A percentile compares a stretch with the other conserved stretches of the same genome.
Conservation (phyloP, 345 rosid genomes). For the Citrus maxima region DNA sequence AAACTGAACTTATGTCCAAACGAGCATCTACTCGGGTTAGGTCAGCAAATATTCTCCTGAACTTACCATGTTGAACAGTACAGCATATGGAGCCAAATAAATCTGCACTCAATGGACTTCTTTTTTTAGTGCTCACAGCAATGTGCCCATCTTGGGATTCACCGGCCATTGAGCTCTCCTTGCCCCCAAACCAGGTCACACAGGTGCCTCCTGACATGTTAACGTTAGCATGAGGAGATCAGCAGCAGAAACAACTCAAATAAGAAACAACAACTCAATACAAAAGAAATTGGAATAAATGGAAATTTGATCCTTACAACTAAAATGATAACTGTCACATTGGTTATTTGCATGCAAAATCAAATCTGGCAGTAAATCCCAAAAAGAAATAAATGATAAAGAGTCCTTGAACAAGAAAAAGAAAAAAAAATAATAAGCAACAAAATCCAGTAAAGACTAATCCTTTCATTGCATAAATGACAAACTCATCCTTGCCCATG, state of each 20-base stretch:
- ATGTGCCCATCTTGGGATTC: slow-evolving; percentile 18
- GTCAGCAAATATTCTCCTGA: slow-evolving; percentile 61
- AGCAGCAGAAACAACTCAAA: not conserved
- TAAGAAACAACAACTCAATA: not conserved
- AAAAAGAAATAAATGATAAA: not conserved
- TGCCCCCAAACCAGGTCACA: slow-evolving; percentile 59
- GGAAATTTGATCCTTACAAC: not conserved
- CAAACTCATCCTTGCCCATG: too few species aligned
- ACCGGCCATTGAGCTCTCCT: slow-evolving; percentile 23
- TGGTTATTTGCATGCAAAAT: not conserved
- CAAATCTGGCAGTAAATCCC: not conserved
- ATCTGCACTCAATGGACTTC: slow-evolving; percentile 60
- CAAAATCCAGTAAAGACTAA: too few species aligned
- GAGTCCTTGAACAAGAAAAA: too few species aligned
- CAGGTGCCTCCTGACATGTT: slow-evolving; percentile 48
- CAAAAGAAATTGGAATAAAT: not conserved
- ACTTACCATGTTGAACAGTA: slow-evolving; percentile 67
- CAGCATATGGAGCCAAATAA: slow-evolving; percentile 75
- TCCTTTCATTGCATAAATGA: too few species aligned
- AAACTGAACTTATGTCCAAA: slow-evolving; percentile 59
- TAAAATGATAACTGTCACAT: not conserved
- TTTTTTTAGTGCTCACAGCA: slow-evolving; percentile 24
- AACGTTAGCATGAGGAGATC: not conserved
- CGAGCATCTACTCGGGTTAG: slow-evolving; percentile 80
- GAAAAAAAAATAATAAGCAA: too few species aligned